Percentiles rank a stretch among this genome's conserved stretches.
These are phyloP conservation scores for Exophiala spinifera DNA, from an alignment of 2,329 filamentous ascomycete species.

Conservation along the genomic window DNA sequence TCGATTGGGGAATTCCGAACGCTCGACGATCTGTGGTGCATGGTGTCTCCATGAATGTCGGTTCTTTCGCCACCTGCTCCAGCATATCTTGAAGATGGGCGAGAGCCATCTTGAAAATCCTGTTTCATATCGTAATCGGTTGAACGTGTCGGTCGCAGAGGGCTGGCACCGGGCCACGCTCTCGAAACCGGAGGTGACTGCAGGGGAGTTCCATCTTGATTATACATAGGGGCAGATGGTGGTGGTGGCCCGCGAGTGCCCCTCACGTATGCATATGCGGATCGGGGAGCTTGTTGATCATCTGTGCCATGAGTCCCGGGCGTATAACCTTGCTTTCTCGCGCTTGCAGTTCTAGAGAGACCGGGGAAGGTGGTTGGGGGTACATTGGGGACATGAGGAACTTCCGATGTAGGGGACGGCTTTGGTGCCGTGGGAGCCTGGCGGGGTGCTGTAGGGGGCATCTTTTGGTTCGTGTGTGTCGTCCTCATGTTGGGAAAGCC, in stretches of 20 bases:
- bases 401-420: conserved; percentile 19
- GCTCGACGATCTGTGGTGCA: conserved; percentile 51
- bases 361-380: conserved; percentile 33
- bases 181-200: conserved; percentile 20
- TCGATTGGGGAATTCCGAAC: conserved; percentile 49
- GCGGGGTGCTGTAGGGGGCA: conserved; percentile 21
- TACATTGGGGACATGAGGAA: conserved; percentile 34
- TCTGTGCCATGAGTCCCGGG: conserved; percentile 58
- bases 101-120: conserved; percentile 42
- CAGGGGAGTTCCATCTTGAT: conserved; percentile 16
- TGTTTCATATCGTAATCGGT: conserved; percentile 34
- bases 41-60: conserved; percentile 50
- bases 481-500: conserved; percentile 26
- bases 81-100: conserved; percentile 55
- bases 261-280: conserved; percentile 45
- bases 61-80: conserved; percentile 55
- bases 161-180: conserved; percentile 33
- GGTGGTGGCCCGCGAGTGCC: conserved; percentile 13
- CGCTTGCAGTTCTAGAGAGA: conserved; percentile 39
- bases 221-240: conserved; percentile 14
- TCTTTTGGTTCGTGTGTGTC: conserved; percentile 11
- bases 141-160: conserved; percentile 35
- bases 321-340: conserved; percentile 56
- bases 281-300: conserved; percentile 53
- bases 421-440: conserved; percentile 28